Evolutionary conservation across 768 basidiomycete species (phyloP), one percentile per base, ranked within the genome.

Genomic region (Mycena latifolia): DNA sequence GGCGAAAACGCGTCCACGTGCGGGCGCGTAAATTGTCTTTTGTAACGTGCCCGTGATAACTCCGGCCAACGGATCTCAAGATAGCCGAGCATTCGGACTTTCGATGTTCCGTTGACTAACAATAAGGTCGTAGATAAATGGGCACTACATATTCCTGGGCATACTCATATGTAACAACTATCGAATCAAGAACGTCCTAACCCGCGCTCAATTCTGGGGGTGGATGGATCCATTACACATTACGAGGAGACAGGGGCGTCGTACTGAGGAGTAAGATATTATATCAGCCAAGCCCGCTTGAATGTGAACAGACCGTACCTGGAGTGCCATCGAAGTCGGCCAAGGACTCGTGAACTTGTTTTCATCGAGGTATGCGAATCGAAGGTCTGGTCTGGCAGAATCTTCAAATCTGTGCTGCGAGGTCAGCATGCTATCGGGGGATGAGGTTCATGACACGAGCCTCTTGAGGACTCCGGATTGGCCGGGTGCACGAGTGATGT

Each of bases 401-500:
- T 88, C 82, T 54, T 79, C 73, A 82, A 88, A 92, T 57, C 90
- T 86, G 37, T 43, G 28, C 41, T 28, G 41, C 60, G 18, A 39
- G 37, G 25, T 43, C 24, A 57, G 43, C 20, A n/a, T 20, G n/a
- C 31, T 10, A 17, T 12, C 17, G 17, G 39, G 51, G 22, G 50
- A 20, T 39, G 48, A 47, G 10, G 35, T 37, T 2, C 14, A 33
- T 7, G 12, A 46, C 10, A 72, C 77, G 58, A 60, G 85, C 86
- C 89, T 81, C 61, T 84, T 84, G 33, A 95, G 85, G 15, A 61
- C 69, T 0, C 93, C 93, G 7, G 91, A 92, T 51, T 84, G 81
- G 1, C 89, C 89, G 1, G 91, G 91, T 5, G 88, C 92, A 51
- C 91, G 89, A 37, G 84, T 81, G 48, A 94, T 68, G 54, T 88